These are phyloP conservation scores for Pichia kudriavzevii DNA, from an alignment of 1,139 yeast genomes.

Conservation along the genomic window DNA sequence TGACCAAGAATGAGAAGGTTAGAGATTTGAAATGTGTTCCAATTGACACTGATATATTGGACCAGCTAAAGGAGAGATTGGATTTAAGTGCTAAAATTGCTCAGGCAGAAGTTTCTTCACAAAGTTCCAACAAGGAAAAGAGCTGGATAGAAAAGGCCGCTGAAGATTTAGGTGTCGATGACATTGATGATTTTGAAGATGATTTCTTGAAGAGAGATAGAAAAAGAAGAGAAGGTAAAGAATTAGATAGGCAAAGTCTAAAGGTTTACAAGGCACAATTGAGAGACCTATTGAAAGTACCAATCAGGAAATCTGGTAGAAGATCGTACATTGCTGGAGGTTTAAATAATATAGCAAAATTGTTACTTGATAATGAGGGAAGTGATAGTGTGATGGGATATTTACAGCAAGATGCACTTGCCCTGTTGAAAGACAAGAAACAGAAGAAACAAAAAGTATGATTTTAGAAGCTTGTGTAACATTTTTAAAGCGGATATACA, in stretches of 20 bases:
- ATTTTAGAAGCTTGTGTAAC: constrained; percentile 18
- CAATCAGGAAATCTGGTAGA: constrained; percentile 62
- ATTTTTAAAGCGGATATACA: constrained; percentile 2
- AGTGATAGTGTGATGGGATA: constrained; percentile 56
- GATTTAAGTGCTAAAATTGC: constrained; percentile 65
- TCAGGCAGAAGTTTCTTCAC: constrained; percentile 45
- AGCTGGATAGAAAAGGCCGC: constrained; percentile 89
- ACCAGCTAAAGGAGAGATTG: constrained; percentile 65
- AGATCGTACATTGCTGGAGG: constrained; percentile 84
- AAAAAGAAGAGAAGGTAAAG: constrained; percentile 50
- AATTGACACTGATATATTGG: constrained; percentile 65
- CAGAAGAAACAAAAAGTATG: constrained; percentile 21
- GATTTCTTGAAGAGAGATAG: constrained; percentile 59
- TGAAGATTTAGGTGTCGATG: constrained; percentile 81
- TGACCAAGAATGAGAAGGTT: constrained; percentile 29
- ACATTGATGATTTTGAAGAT: constrained; percentile 60
- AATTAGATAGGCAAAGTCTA: constrained; percentile 43
- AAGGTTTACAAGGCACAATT: constrained; percentile 49
- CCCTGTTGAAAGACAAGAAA: constrained; percentile 40
- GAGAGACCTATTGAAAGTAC: constrained; percentile 44
- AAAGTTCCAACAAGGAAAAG: constrained; percentile 48
- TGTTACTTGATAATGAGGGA: constrained; percentile 59
- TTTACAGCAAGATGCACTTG: constrained; percentile 60
- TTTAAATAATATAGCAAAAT: constrained; percentile 73
- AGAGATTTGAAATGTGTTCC: constrained; percentile 68